Conservation (phyloP, 306 rosid species). For the Fragaria nilgerrensis region DNA sequence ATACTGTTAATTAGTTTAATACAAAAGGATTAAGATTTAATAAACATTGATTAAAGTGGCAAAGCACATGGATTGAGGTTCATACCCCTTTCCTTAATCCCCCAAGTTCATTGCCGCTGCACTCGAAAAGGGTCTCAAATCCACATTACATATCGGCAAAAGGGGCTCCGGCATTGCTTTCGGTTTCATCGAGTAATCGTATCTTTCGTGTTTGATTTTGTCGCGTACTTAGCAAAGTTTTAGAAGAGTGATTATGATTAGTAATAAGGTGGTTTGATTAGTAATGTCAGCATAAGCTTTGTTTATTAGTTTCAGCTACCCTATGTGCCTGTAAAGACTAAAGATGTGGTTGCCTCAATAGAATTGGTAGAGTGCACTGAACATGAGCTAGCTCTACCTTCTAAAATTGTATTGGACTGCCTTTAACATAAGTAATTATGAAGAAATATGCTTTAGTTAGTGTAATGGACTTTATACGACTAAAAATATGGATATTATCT, state of each 20-base stretch:
- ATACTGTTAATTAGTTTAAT: background rate
- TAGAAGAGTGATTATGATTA: background rate
- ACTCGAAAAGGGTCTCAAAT: constrained; percentile 32
- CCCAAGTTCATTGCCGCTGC: constrained; percentile 24
- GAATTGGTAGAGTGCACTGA: constrained; percentile 13
- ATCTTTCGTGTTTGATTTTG: constrained; percentile 1
- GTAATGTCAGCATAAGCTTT: background rate
- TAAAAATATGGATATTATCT: too few species aligned
- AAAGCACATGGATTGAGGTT: background rate
- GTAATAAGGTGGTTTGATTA: background rate
- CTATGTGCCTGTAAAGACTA: background rate
- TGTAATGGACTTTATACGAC: background rate
- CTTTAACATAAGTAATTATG: background rate
- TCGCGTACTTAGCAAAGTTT: background rate
- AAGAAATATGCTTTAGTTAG: background rate
- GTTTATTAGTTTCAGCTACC: background rate
- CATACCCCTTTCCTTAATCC: constrained; percentile 1
- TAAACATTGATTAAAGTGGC: too few species aligned
- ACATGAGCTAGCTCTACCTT: background rate
- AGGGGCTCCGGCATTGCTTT: constrained; percentile 7
- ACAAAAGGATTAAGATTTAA: too few species aligned
- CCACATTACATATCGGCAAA: constrained; percentile 11
- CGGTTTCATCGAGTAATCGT: background rate
- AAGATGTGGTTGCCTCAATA: constrained; percentile 1
- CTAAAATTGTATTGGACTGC: background rate